phyloP scores from a whole-genome alignment of 805 yeast species.

The Nakazawaea ishiwadae region DNA sequence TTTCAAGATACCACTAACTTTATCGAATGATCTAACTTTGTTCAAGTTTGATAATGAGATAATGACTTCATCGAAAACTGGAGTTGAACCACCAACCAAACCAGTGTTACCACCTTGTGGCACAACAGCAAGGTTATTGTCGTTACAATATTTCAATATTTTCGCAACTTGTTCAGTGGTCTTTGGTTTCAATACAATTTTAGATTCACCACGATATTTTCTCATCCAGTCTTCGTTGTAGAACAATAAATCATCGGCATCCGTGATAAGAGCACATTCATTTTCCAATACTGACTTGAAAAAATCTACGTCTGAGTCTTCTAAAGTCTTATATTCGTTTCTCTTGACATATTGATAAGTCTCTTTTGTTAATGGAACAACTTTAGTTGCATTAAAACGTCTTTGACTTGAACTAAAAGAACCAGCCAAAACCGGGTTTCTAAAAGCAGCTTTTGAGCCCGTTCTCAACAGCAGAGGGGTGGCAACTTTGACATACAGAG shows the following conservation, averaged over 20 bases:
- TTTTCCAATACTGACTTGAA: slow-evolving; percentile 58
- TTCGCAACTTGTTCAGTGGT: slow-evolving; percentile 71
- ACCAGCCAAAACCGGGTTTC: neutral
- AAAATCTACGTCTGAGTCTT: slow-evolving; percentile 49
- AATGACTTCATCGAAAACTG: slow-evolving; percentile 87
- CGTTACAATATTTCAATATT: slow-evolving; percentile 78
- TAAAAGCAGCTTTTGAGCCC: neutral
- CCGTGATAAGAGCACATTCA: slow-evolving; percentile 44
- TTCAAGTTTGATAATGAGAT: slow-evolving; percentile 67
- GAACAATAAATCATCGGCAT: slow-evolving; percentile 57
- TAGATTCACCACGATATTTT: slow-evolving; percentile 85
- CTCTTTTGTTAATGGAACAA: slow-evolving; percentile 58
- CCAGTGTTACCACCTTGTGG: slow-evolving; percentile 99
- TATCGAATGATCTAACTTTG: slow-evolving; percentile 77
- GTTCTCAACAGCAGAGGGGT: neutral
- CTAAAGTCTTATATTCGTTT: slow-evolving; percentile 48
- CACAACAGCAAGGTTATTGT: slow-evolving; percentile 71
- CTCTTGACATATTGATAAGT: slow-evolving; percentile 59
- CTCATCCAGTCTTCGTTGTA: slow-evolving; percentile 94
- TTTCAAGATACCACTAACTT: slow-evolving; percentile 77
- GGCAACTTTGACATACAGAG: neutral
- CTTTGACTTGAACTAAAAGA: too few species aligned
- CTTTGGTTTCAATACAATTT: slow-evolving; percentile 77
- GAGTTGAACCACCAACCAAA: slow-evolving; percentile 89
- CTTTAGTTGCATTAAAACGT: slow-evolving; percentile 16